Evolutionary conservation across 2,329 filamentous ascomycete genomes (phyloP).

Genomic region (Tolypocladium cylindrosporum): DNA sequence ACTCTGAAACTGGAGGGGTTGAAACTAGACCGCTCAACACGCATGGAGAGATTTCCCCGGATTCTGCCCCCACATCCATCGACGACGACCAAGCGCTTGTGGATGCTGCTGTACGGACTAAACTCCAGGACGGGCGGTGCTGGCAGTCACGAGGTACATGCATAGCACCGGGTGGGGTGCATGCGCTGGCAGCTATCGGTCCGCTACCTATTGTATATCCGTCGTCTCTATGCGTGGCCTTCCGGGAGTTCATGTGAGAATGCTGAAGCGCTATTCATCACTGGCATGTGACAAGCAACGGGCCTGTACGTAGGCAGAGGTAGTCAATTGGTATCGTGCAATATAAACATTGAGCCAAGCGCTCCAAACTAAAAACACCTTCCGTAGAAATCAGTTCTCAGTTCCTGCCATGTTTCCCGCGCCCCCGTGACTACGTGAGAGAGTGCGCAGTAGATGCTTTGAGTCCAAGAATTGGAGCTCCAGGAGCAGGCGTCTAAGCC

Average conservation of each 20-base stretch:
- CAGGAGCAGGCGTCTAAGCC: neutral
- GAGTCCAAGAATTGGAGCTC: neutral
- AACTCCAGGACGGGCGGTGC: neutral
- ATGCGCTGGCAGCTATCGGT: neutral
- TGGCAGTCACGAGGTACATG: neutral
- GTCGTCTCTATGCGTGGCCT: neutral
- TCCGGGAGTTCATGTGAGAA: neutral
- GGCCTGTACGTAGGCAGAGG: neutral
- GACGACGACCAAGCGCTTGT: neutral
- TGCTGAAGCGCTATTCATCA: neutral
- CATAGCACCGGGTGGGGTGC: neutral
- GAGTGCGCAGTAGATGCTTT: neutral
- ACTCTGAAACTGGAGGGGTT: too few relatives aligned
- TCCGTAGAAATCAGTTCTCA: too few relatives aligned
- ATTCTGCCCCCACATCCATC: neutral
- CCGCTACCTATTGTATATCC: neutral
- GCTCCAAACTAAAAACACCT: neutral
- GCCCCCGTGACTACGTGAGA: neutral
- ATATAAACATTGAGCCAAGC: neutral
- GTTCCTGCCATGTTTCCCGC: neutral
- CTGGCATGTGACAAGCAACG: neutral
- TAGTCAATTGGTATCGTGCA: neutral
- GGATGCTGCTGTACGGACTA: neutral
- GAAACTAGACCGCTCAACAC: too few relatives aligned
- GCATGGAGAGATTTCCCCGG: neutral